These are phyloP conservation scores for Aspergillus sp. DNA, from an alignment of 2,329 filamentous ascomycete species.

Conservation along the genomic window DNA sequence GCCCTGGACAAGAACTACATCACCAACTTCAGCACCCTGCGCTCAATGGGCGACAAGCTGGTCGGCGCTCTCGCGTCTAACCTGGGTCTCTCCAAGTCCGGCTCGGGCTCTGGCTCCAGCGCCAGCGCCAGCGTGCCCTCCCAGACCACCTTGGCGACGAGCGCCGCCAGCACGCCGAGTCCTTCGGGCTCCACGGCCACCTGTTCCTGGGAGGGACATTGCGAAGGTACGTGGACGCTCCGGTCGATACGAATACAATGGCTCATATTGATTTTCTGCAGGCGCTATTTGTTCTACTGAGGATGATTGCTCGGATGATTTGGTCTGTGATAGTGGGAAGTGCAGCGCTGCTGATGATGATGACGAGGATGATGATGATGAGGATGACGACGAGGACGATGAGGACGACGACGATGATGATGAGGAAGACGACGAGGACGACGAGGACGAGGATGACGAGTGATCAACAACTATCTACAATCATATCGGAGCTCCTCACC, in stretches of 20 bases:
- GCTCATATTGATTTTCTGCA: slow-evolving; percentile 16
- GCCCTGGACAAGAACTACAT: slow-evolving; percentile 31
- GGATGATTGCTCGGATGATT: slow-evolving; percentile 19
- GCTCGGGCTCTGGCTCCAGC: neutral
- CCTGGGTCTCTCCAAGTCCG: slow-evolving; percentile 14
- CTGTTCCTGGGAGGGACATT: slow-evolving; percentile 26
- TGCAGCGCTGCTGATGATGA: neutral
- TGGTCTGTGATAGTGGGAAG: slow-evolving; percentile 14
- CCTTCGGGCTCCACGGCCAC: slow-evolving; percentile 3
- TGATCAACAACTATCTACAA: no score
- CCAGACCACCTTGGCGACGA: neutral
- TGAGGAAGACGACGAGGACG: no score
- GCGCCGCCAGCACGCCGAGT: slow-evolving; percentile 3
- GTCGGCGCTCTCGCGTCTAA: slow-evolving; percentile 26
- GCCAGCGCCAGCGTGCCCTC: neutral
- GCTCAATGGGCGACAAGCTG: slow-evolving; percentile 31
- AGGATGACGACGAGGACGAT: no score
- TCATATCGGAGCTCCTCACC: no score
- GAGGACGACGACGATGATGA: no score
- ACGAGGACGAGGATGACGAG: no score
- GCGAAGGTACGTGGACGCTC: slow-evolving; percentile 23
- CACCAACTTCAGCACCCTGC: slow-evolving; percentile 31
- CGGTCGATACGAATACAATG: slow-evolving; percentile 6
- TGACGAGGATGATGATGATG: no score
- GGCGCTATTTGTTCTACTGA: slow-evolving; percentile 16